Conservation (phyloP, 108 stramenopile species). For the Skeletonema marinoi region DNA sequence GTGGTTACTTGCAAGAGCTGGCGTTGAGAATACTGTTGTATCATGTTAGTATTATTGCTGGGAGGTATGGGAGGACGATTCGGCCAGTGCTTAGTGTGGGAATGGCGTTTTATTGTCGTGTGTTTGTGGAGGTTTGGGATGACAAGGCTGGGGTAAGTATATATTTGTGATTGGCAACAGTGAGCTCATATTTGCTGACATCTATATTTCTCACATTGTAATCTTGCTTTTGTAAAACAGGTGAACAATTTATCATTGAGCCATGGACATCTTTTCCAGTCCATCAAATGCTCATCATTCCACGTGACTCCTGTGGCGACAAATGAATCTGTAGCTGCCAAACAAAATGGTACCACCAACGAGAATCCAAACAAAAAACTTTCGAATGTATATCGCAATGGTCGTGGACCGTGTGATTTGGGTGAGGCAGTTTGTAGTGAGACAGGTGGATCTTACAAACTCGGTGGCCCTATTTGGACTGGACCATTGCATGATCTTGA, state of each 20-base stretch:
- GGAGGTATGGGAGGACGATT: constrained; percentile 88
- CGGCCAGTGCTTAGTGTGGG: constrained; percentile 92
- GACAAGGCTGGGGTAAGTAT: constrained; percentile 85
- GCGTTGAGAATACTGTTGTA: constrained; percentile 93
- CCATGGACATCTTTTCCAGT: constrained; percentile 92
- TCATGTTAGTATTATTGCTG: constrained; percentile 84
- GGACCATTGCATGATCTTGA: constrained; percentile 93
- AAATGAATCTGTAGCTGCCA: constrained; percentile 30
- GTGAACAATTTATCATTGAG: constrained; percentile 78
- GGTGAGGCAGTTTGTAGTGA: constrained; percentile 57
- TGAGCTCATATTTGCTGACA: not conserved
- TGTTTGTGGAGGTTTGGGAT: constrained; percentile 95
- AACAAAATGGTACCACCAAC: constrained; percentile 15
- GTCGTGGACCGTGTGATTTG: constrained; percentile 46
- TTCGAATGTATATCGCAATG: constrained; percentile 55
- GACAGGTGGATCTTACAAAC: constrained; percentile 82
- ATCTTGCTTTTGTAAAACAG: constrained; percentile 8
- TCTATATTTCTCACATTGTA: not conserved
- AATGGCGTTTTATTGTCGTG: constrained; percentile 97
- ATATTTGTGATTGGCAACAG: not conserved
- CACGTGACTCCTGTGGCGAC: constrained; percentile 70
- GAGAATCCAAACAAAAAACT: constrained; percentile 63
- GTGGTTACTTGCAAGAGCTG: constrained; percentile 93
- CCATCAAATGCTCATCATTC: constrained; percentile 92
- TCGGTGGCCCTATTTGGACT: constrained; percentile 95